Evolutionary conservation across 352 stramenopile genomes (phyloP).

Genomic region (Globisporangium cylindrosporum): DNA sequence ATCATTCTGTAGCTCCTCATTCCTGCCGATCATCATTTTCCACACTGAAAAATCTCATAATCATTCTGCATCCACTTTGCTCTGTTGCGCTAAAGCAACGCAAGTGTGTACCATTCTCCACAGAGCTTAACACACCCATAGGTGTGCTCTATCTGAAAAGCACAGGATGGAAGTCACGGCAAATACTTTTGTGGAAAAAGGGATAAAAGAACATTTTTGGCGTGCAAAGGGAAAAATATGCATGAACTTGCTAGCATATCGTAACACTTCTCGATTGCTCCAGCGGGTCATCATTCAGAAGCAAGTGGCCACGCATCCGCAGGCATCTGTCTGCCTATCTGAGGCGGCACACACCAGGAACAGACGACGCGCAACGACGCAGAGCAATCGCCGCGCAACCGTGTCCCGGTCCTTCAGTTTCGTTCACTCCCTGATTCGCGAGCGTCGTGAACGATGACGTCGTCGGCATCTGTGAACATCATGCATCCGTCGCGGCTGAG

Average conservation of each 20-base stretch:
- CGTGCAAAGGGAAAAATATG: not conserved
- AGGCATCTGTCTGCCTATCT: not conserved
- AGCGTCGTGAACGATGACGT: not conserved
- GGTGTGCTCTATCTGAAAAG: not conserved
- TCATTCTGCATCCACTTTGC: not conserved
- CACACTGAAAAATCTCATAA: not conserved
- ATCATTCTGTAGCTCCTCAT: not conserved
- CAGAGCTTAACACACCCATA: not conserved
- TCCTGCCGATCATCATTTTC: not conserved
- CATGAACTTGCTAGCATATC: not conserved
- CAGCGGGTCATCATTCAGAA: not conserved
- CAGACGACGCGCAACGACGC: not conserved
- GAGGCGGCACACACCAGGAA: not conserved
- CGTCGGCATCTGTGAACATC: not conserved
- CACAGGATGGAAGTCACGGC: not conserved
- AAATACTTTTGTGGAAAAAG: not conserved
- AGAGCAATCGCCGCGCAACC: not conserved
- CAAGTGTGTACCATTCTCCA: not conserved
- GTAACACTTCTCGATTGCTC: not conserved
- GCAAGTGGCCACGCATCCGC: not conserved
- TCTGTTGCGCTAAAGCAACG: not conserved
- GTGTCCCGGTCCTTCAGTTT: not conserved
- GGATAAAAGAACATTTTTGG: not conserved
- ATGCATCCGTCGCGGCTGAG: slow-evolving; percentile 8
- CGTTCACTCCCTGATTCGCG: not conserved